These are phyloP conservation scores for Raphanus sativus DNA, from an alignment of 345 rosid genomes.

Conservation along the genomic window DNA sequence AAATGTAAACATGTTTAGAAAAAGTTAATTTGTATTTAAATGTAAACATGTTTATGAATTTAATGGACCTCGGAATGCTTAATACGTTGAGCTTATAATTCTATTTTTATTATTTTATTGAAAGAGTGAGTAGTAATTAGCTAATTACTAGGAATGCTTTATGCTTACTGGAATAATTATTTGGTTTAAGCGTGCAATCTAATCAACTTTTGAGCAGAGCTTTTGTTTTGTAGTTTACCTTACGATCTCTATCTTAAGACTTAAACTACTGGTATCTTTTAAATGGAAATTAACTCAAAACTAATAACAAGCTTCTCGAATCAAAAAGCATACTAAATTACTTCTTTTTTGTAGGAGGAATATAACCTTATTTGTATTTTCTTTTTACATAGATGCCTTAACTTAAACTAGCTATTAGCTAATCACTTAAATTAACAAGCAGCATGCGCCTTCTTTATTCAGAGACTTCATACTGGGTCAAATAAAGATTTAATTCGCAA, in stretches of 20 bases:
- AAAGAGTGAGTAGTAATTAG: not conserved
- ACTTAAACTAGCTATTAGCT: not conserved
- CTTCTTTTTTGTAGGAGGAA: not conserved
- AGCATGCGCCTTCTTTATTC: not conserved
- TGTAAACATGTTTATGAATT: constrained; percentile 38
- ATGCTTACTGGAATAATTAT: constrained; percentile 30
- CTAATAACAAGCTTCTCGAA: not conserved
- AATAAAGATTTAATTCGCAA: constrained; percentile 1
- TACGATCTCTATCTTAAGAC: constrained; percentile 10
- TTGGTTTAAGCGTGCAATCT: constrained; percentile 31
- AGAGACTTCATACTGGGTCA: no score
- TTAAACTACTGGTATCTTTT: constrained; percentile 19
- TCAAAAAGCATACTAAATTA: not conserved
- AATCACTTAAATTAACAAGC: constrained; percentile 14
- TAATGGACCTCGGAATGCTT: constrained; percentile 29
- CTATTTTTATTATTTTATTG: not conserved
- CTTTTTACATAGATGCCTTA: not conserved
- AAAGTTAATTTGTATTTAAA: constrained; percentile 18
- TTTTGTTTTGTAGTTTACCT: constrained; percentile 8
- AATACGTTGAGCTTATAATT: not conserved
- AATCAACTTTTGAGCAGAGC: constrained; percentile 20
- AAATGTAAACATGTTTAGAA: no score
- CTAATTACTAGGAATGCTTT: not conserved
- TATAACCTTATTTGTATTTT: not conserved
- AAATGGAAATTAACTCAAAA: not conserved